phyloP scores from a whole-genome alignment of 345 rosid genomes.

The Capsella bursapastoris region DNA sequence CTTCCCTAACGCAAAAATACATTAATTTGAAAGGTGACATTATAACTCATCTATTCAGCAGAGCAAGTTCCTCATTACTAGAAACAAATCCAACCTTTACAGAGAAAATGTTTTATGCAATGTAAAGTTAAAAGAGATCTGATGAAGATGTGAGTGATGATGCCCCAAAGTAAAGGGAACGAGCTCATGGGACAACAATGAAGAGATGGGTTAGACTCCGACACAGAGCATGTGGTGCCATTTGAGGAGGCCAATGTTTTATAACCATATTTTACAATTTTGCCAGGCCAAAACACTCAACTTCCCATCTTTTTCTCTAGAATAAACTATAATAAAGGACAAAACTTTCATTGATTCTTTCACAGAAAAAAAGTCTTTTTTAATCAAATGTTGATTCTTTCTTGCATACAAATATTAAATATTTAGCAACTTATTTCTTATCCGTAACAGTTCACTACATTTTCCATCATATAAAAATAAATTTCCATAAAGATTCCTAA shows the following conservation, averaged over 20 bases:
- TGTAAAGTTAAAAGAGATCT: conserved; percentile 13
- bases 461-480: background rate
- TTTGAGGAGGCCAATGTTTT: conserved; percentile 40
- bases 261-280: background rate
- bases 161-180: conserved; percentile 23
- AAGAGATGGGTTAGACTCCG: conserved; percentile 42
- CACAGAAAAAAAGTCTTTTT: conserved; percentile 22
- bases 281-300: conserved; percentile 15
- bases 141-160: conserved; percentile 28
- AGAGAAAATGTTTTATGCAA: background rate
- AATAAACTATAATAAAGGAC: conserved; percentile 19
- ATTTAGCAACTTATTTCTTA: background rate
- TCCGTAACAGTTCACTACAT: conserved; percentile 14
- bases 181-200: conserved; percentile 38
- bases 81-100: background rate
- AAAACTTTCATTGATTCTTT: conserved; percentile 36
- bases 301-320: conserved; percentile 16
- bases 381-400: conserved; percentile 12
- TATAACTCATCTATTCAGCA: background rate
- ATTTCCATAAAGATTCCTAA: conserved; percentile 3
- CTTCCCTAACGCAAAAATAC: background rate
- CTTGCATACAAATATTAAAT: conserved; percentile 11
- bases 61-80: background rate
- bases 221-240: conserved; percentile 47
- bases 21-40: background rate